These are phyloP conservation scores for Solanum etuberosum DNA, from an alignment of 257 asterid species.

Conservation along the genomic window DNA sequence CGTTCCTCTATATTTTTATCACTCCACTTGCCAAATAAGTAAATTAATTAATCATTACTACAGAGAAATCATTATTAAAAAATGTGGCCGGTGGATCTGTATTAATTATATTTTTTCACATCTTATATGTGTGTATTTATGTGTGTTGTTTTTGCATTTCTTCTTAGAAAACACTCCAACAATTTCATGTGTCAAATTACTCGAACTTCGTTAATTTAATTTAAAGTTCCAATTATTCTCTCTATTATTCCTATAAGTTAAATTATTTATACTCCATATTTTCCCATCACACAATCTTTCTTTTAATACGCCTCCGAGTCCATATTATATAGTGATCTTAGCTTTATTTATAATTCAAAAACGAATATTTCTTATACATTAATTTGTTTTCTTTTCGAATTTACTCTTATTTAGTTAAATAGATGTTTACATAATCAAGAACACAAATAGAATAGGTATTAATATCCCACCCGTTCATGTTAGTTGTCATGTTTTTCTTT, in stretches of 20 bases:
- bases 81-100: background rate
- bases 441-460: background rate
- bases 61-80: background rate
- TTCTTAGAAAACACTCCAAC: background rate
- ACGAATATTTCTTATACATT: background rate
- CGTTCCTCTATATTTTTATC: background rate
- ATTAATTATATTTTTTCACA: background rate
- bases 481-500: background rate
- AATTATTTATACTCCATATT: background rate
- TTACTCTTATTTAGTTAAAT: background rate
- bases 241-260: background rate
- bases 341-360: background rate
- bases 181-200: background rate
- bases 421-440: background rate
- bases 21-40: background rate
- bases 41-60: background rate
- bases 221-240: background rate
- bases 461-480: rapidly evolving
- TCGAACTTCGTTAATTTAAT: background rate
- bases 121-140: background rate
- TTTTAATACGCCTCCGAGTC: background rate
- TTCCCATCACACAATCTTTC: background rate
- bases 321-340: background rate
- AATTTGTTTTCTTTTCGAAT: background rate
- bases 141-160: background rate